Base-by-base conservation (phyloP, 129 eudicot genomes). In the Heracleum sosnowskyi region DNA sequence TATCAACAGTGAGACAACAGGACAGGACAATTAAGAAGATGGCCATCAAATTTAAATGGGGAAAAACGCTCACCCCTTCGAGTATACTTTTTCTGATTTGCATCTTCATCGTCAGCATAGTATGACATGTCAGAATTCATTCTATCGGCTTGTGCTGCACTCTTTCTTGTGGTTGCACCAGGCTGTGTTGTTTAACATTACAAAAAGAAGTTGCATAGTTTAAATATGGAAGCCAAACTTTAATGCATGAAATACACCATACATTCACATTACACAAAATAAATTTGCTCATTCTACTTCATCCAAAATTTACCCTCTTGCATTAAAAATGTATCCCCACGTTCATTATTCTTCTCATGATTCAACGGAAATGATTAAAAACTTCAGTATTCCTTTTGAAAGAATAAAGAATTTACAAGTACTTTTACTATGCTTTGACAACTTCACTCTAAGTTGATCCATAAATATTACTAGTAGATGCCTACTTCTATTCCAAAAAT, bases 81-180 rank as follows among this genome's bases (percentile, higher is more conserved):
- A 1, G 93, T 80, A 86, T 93, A 93, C 86, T 91, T 93, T 73
- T 93, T 93, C 78, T 79, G 87, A 75, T 91, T 91, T 45, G 82
- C 90, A 88, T 93, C 97, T 83, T 93, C 98, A 79, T 93, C 98
- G 69, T 93, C 98, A 62, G 90, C 97, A 80, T 85, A 91, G 81
- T 93, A 93, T 66, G 97, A 87, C 44, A 89, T 82, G 85, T 93
- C 98, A 75, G 98, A 91, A 83, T 81, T 91, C 73, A 85, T 96
- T 83, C 89, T 85, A 79, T 93, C 98, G 74, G 84, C 93, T 86
- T 88, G 97, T 16, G 72, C 18, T 57, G 90, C 86, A 85, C 84
- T 79, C 84, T 93, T 93, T 74, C 98, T 84, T 36, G 98, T 86
- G 69, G 98, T 93, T 9, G 98, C 96, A 69, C 97, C 93, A 83